These are phyloP conservation scores for Sphaceloma murrayae DNA, from an alignment of 2,329 filamentous ascomycete genomes.

Conservation along the genomic window DNA sequence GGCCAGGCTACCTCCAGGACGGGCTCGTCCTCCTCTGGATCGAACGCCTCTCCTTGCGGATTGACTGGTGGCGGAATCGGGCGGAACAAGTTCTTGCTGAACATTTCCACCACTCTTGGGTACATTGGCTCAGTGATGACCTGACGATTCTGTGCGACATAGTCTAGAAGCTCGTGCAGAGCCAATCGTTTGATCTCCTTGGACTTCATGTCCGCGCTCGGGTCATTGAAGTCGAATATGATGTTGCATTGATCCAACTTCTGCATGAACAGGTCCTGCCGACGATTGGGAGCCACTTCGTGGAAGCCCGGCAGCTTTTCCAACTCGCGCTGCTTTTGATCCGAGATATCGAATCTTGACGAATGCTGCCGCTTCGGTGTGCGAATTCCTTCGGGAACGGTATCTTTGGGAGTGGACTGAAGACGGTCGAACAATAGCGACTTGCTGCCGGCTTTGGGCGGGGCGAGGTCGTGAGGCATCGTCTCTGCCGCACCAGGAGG, in stretches of 20 bases:
- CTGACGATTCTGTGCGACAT: slow-evolving; percentile 95
- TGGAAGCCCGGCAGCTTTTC: slow-evolving; percentile 98
- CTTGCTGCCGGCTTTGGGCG: slow-evolving; percentile 85
- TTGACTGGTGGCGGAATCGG: slow-evolving; percentile 96
- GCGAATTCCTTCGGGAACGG: slow-evolving; percentile 80
- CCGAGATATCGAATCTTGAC: slow-evolving; percentile 94
- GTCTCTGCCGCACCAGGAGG: slow-evolving; percentile 91
- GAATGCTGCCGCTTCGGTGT: slow-evolving; percentile 96
- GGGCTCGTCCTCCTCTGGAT: slow-evolving; percentile 96
- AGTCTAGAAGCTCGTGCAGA: slow-evolving; percentile 90
- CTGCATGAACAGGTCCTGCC: slow-evolving; percentile 97
- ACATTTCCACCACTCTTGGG: slow-evolving; percentile 96
- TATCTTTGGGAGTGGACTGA: slow-evolving; percentile 86
- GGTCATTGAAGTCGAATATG: slow-evolving; percentile 99
- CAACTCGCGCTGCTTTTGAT: slow-evolving; percentile 76
- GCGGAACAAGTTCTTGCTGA: slow-evolving; percentile 94
- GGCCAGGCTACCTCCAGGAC: slow-evolving; percentile 98
- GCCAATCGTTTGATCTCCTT: slow-evolving; percentile 98
- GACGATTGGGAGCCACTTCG: slow-evolving; percentile 86
- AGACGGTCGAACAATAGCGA: slow-evolving; percentile 79
- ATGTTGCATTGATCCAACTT: slow-evolving; percentile 99
- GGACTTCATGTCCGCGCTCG: slow-evolving; percentile 96
- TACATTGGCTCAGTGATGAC: slow-evolving; percentile 99
- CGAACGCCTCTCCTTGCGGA: slow-evolving; percentile 94
- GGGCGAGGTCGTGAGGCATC: slow-evolving; percentile 93